A percentile compares a stretch with the other conserved stretches of the same genome.
Conservation (phyloP, 179 eudicot genomes). For the Sideroxylon spinosum region DNA sequence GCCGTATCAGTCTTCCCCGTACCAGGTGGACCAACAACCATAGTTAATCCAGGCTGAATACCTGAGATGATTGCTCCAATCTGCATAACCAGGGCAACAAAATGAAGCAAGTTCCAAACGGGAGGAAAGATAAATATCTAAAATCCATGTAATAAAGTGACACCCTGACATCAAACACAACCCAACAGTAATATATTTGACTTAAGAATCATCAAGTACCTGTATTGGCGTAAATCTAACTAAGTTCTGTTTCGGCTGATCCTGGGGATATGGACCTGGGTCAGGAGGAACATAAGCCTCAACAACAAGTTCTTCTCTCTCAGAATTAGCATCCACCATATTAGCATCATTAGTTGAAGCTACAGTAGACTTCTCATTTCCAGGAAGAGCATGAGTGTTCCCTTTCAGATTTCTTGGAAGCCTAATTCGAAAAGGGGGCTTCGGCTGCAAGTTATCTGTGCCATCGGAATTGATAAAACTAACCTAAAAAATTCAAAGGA, state of each 20-base stretch:
- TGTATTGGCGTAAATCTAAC: constrained; percentile 92
- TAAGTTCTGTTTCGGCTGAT: constrained; percentile 91
- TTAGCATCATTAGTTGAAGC: constrained; percentile 24
- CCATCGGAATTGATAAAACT: constrained; percentile 68
- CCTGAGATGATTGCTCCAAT: constrained; percentile 89
- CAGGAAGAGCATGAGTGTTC: constrained; percentile 55
- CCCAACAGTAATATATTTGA: too few species aligned
- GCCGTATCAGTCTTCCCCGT: constrained; percentile 99
- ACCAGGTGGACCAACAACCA: constrained; percentile 99
- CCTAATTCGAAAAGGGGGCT: constrained; percentile 71
- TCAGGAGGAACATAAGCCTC: constrained; percentile 93
- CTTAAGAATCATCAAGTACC: constrained; percentile 33
- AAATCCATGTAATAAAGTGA: background rate
- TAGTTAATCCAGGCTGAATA: constrained; percentile 87
- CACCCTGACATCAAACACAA: background rate
- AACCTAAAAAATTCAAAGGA: constrained; percentile 42
- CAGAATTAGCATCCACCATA: constrained; percentile 30
- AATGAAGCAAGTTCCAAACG: background rate
- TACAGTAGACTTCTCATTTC: constrained; percentile 40
- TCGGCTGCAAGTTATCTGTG: constrained; percentile 57
- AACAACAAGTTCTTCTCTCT: constrained; percentile 63
- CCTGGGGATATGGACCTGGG: constrained; percentile 98
- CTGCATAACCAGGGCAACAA: constrained; percentile 34
- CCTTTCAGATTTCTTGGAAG: constrained; percentile 67
- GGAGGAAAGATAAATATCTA: background rate